Percentiles rank a stretch among this genome's conserved stretches.
phyloP scores from a whole-genome alignment of 148 eudicot genomes.

The Rhododendron ferrugineum region DNA sequence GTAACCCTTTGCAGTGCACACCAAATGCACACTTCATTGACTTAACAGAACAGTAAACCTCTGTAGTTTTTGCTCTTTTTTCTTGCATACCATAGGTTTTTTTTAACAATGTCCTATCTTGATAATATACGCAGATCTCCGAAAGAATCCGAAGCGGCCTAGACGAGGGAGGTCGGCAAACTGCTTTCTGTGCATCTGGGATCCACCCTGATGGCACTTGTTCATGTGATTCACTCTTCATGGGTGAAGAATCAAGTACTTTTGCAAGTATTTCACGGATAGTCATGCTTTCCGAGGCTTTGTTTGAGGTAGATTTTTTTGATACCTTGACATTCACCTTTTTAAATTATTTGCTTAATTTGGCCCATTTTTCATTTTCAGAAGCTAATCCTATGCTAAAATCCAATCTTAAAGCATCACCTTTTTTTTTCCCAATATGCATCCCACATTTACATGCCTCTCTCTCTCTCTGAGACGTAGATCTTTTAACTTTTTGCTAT shows the following conservation, averaged over 20 bases:
- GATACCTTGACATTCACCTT: not conserved
- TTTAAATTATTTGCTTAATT: not conserved
- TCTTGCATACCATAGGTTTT: not conserved
- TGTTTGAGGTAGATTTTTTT: constrained; percentile 44
- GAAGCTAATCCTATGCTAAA: not conserved
- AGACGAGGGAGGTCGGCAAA: constrained; percentile 28
- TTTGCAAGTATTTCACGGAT: constrained; percentile 52
- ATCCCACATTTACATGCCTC: not conserved
- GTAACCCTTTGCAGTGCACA: not conserved
- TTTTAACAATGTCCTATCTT: not conserved
- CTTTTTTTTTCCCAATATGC: not conserved
- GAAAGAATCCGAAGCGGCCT: constrained; percentile 38
- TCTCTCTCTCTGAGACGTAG: not conserved
- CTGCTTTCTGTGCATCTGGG: constrained; percentile 35
- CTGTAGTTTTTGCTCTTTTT: not conserved
- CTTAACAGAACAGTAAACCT: not conserved
- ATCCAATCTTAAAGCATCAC: not conserved
- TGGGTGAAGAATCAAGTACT: constrained; percentile 39
- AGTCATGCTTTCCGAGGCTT: constrained; percentile 57
- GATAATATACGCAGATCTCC: constrained; percentile 26
- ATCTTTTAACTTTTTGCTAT: not conserved
- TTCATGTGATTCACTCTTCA: constrained; percentile 29
- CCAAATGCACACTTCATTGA: not conserved
- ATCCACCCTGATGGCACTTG: constrained; percentile 56
- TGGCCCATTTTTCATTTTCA: not conserved